Evolutionary conservation across 129 eudicot species (phyloP).

Genomic region (Helianthus tuberosus): DNA sequence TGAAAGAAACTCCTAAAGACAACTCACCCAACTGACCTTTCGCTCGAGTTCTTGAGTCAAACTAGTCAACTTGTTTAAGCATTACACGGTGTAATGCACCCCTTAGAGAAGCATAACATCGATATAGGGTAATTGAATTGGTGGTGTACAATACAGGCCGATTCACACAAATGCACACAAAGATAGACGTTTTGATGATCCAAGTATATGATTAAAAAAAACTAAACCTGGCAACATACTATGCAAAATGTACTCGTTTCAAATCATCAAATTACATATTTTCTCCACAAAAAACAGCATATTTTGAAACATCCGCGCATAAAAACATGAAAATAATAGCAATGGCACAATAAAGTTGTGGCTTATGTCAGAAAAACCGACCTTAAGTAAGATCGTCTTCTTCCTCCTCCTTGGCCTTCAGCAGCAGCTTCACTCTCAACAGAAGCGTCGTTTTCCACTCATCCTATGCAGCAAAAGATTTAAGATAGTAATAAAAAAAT

Average conservation of each 20-base stretch:
- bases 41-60: too few relatives aligned
- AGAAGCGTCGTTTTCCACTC: constrained; percentile 92
- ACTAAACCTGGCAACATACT: too few relatives aligned
- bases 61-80: too few relatives aligned
- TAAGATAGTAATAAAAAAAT: background rate
- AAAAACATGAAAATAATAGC: constrained; percentile 17
- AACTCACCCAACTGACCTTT: too few relatives aligned
- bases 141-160: too few relatives aligned
- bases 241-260: constrained; percentile 12
- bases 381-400: constrained; percentile 90
- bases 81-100: too few relatives aligned
- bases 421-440: constrained; percentile 82
- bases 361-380: background rate
- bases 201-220: too few relatives aligned
- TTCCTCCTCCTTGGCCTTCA: constrained; percentile 85
- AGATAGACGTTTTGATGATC: too few relatives aligned
- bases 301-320: constrained; percentile 10
- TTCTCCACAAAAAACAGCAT: constrained; percentile 12
- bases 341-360: constrained; percentile 1
- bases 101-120: too few relatives aligned
- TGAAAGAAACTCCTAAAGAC: too few relatives aligned
- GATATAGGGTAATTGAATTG: too few relatives aligned
- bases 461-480: constrained; percentile 40
- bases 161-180: too few relatives aligned
- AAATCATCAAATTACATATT: constrained; percentile 11